Evolutionary conservation across 495 filamentous ascomycete species (phyloP), one percentile per base, ranked within the genome.

Genomic region (Aspergillus carlsbadensis): DNA sequence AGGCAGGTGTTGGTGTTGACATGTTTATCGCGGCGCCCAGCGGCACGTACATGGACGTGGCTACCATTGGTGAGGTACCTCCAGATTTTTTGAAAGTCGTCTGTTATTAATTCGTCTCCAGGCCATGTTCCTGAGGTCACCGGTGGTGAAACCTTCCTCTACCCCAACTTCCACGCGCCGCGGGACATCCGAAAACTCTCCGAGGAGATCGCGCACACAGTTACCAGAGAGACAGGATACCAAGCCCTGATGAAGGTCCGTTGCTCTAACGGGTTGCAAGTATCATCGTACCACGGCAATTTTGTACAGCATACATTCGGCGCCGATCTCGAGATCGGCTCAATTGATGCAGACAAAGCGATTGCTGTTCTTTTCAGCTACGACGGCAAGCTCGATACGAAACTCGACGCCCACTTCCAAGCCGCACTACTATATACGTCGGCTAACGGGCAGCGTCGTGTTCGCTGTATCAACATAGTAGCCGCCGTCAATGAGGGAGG

Each of bases 191-290:
- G 87, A 54, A 94, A 92, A 73, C 77, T 98, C n/a, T 85, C 83
- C 3, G 80, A 87, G 37, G 94, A 99, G 70, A 81, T 99, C 60
- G 81, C 85, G 52, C 94, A 97, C 65, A 86, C 89, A 6, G 84
- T 96, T n/a, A 91, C 85, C 2, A 80, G 94, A 56, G 92, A 97
- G 67, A 96, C 93, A 15, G 94, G 94, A 24, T 99, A 93, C 66
- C 93, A 97, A 73, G 91, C 92, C 7, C 80, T 98, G 62, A 94
- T 99, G 91, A 99, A 99, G 78, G 94, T 98, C 49, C 87, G 94
- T 41, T 99, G 94, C 73, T 96, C 91, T 7, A 98, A 95, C 65
- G 94, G 94, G 14, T 82, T 99, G 26, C 94, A 99, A 71, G 90
- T 99, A 14, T 87, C 90, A 17, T 84, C 85, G 26, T 99, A 98